Conservation (phyloP, 441 rosid species). For the Adansonia grandidieri region DNA sequence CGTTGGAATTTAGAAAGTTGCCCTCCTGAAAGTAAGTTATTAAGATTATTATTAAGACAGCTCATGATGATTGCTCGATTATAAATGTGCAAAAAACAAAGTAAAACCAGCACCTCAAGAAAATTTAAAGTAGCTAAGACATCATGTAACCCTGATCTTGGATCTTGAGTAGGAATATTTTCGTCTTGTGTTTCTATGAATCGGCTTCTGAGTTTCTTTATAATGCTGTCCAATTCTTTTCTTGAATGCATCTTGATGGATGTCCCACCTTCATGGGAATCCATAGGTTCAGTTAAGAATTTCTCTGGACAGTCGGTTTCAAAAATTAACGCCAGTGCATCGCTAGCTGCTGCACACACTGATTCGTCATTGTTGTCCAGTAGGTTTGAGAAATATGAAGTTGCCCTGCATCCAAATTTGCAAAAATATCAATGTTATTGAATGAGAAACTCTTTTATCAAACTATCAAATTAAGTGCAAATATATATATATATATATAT, state of each 20-base stretch:
- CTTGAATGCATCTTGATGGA: background rate
- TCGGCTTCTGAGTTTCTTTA: background rate
- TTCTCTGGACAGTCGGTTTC: conserved; percentile 17
- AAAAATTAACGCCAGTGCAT: conserved; percentile 25
- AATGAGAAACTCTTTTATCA: background rate
- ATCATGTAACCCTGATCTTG: background rate
- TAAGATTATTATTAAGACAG: background rate
- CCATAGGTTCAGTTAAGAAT: background rate
- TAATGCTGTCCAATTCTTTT: background rate
- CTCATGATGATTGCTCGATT: background rate
- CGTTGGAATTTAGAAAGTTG: background rate
- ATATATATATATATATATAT: background rate
- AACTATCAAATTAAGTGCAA: background rate
- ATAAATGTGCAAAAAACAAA: background rate
- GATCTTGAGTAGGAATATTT: background rate
- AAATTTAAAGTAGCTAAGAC: conserved; percentile 6
- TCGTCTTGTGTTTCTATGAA: background rate
- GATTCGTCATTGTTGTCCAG: background rate
- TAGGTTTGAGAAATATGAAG: conserved; percentile 15
- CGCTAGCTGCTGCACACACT: conserved; percentile 23
- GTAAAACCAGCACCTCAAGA: conserved; percentile 6
- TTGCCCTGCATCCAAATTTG: conserved; percentile 8
- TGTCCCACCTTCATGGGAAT: background rate
- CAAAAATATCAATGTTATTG: background rate
- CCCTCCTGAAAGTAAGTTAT: background rate